Evolutionary conservation across 2,329 filamentous ascomycete species (phyloP).

Genomic region (Botrytis tulipae): DNA sequence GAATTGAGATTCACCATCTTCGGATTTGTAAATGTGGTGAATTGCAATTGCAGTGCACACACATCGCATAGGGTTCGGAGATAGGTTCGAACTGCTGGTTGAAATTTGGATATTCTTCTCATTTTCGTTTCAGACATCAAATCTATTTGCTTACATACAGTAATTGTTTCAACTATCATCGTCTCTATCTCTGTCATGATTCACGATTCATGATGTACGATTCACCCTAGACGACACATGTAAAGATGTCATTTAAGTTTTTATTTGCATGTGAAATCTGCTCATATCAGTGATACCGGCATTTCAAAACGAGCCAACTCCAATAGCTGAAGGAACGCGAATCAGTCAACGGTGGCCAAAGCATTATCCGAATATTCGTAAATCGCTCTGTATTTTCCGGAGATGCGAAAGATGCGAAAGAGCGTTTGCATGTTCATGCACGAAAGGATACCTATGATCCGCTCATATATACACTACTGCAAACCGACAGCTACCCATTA

Average conservation of each 20-base stretch:
- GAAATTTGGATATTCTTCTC: neutral
- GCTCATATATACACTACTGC: neutral
- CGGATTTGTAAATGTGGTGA: neutral
- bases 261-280: neutral
- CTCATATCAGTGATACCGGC: neutral
- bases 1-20: neutral
- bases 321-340: neutral
- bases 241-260: neutral
- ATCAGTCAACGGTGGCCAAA: neutral
- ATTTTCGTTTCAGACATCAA: neutral
- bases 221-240: neutral
- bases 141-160: neutral
- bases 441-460: constrained; percentile 5
- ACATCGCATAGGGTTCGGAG: neutral
- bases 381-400: neutral
- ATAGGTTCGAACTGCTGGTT: neutral
- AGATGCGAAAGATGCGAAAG: neutral
- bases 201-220: neutral
- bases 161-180: neutral
- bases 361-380: neutral
- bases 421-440: constrained; percentile 12
- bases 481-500: neutral
- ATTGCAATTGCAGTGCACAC: neutral
- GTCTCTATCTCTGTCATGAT: neutral
- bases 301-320: neutral